Evolutionary conservation across 306 rosid species (phyloP).

Genomic region (Trifolium subterraneum): DNA sequence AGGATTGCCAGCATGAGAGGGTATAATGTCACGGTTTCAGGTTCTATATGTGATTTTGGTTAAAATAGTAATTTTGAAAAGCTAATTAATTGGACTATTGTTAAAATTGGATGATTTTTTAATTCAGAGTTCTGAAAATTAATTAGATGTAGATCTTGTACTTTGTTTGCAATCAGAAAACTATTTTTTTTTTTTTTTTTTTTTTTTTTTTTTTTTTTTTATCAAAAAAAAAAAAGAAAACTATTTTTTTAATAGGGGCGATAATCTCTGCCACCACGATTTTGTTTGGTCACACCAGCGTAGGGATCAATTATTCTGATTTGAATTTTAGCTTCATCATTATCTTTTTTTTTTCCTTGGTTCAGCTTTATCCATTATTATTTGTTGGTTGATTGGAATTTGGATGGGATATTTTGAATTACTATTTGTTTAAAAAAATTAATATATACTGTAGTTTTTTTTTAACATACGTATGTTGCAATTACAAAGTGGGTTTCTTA

Average conservation of each 20-base stretch:
- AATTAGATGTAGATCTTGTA: constrained; percentile 12
- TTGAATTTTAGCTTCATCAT: constrained; percentile 13
- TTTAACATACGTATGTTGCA: too few species aligned
- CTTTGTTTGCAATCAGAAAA: not conserved
- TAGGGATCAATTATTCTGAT: constrained; percentile 6
- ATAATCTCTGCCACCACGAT: constrained; percentile 21
- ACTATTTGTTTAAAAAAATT: not conserved
- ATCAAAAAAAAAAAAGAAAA: too few species aligned
- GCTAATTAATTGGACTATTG: not conserved
- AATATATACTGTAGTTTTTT: too few species aligned
- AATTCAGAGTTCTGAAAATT: not conserved
- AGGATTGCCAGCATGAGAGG: constrained; percentile 32
- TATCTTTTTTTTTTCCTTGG: constrained; percentile 1
- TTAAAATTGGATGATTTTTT: not conserved
- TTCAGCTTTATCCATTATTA: constrained; percentile 7
- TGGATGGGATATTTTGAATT: not conserved
- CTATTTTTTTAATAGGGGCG: not conserved
- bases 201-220: too few species aligned
- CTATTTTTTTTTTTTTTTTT: too few species aligned
- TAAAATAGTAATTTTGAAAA: not conserved
- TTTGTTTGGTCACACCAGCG: constrained; percentile 22
- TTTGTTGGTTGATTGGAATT: not conserved
- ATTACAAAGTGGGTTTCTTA: not conserved
- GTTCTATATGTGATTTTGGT: constrained; percentile 10
- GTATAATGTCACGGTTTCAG: not conserved